Conservation (phyloP, 2,329 filamentous ascomycete species). For the Sordariomycetes sp. region DNA sequence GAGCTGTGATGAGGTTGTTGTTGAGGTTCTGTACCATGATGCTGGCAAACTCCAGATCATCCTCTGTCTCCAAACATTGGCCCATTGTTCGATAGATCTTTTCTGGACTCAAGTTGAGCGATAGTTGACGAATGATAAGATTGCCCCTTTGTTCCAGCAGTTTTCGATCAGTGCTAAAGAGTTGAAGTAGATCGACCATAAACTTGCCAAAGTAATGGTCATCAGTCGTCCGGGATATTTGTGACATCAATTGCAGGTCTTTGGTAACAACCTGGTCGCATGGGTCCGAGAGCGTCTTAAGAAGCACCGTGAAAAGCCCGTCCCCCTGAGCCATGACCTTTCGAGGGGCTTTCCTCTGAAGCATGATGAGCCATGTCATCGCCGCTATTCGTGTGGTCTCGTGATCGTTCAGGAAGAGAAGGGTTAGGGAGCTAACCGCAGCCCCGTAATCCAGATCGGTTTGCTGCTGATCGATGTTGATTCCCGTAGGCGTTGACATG, state of each 20-base stretch:
- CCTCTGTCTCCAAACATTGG: slow-evolving; percentile 94
- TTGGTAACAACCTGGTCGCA: slow-evolving; percentile 93
- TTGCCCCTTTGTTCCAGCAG: slow-evolving; percentile 89
- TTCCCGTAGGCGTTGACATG: slow-evolving; percentile 27
- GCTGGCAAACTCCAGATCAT: slow-evolving; percentile 96
- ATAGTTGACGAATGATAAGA: slow-evolving; percentile 91
- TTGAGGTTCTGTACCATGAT: slow-evolving; percentile 99
- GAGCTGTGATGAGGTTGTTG: slow-evolving; percentile 97
- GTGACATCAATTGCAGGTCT: slow-evolving; percentile 85
- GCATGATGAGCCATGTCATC: slow-evolving; percentile 93
- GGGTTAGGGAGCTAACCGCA: slow-evolving; percentile 83
- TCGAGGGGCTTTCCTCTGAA: slow-evolving; percentile 87
- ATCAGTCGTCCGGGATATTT: slow-evolving; percentile 93
- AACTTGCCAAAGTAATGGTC: slow-evolving; percentile 97
- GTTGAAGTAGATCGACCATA: slow-evolving; percentile 91
- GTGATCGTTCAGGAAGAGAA: slow-evolving; percentile 93
- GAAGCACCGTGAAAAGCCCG: slow-evolving; percentile 87
- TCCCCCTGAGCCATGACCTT: slow-evolving; percentile 95
- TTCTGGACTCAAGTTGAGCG: slow-evolving; percentile 85
- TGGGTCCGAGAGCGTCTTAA: slow-evolving; percentile 93
- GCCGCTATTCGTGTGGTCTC: slow-evolving; percentile 92
- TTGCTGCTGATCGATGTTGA: slow-evolving; percentile 17
- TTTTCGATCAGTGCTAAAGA: slow-evolving; percentile 90
- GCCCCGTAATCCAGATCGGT: slow-evolving; percentile 90
- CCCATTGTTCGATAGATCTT: slow-evolving; percentile 92